These are phyloP conservation scores for Psilocybe azurescens DNA, from an alignment of 768 basidiomycete species.

Conservation along the genomic window DNA sequence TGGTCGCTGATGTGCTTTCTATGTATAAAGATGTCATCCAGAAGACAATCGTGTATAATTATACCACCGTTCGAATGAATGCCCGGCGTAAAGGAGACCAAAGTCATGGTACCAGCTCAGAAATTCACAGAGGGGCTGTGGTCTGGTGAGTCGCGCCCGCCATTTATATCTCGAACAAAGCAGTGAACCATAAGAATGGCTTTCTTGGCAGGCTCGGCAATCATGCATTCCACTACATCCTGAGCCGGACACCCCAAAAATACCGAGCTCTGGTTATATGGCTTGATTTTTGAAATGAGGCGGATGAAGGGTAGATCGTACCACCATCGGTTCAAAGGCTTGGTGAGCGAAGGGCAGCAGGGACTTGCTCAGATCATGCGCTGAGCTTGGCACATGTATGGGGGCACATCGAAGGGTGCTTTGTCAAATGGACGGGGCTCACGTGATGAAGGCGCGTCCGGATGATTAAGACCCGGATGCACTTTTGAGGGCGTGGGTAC, in stretches of 20 bases:
- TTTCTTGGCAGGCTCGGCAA: constrained; percentile 68
- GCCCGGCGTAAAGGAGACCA: constrained; percentile 25
- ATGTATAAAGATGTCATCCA: constrained; percentile 58
- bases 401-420: background rate
- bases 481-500: background rate
- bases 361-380: constrained; percentile 25
- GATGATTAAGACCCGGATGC: background rate
- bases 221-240: constrained; percentile 75
- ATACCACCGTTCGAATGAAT: constrained; percentile 55
- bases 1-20: background rate
- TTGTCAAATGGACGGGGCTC: background rate
- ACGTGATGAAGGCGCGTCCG: background rate
- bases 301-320: constrained; percentile 49
- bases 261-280: constrained; percentile 53
- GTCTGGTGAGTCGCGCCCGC: constrained; percentile 55
- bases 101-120: constrained; percentile 26
- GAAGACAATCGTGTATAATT: constrained; percentile 63
- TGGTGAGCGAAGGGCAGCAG: constrained; percentile 53
- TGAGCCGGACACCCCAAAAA: constrained; percentile 55
- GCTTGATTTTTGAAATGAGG: constrained; percentile 54
- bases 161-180: constrained; percentile 2
- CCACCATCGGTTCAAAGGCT: constrained; percentile 46
- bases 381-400: constrained; percentile 1
- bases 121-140: constrained; percentile 54
- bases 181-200: constrained; percentile 8